These are phyloP conservation scores for Hibiscus mutabilis DNA, from an alignment of 345 rosid species.

Conservation along the genomic window DNA sequence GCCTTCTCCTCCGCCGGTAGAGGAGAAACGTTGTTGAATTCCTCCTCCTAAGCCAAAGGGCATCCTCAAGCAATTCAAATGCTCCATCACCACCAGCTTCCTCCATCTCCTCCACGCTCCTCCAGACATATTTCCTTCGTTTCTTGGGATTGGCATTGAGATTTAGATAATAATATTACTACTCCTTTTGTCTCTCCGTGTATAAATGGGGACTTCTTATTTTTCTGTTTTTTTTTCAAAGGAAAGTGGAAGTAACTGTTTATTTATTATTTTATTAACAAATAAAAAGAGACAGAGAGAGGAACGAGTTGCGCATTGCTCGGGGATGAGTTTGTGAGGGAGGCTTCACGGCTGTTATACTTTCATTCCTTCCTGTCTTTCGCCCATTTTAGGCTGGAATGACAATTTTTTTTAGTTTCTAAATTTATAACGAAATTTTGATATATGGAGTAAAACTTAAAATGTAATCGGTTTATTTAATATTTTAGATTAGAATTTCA, in stretches of 20 bases:
- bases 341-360: background rate
- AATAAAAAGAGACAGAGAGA: background rate
- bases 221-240: background rate
- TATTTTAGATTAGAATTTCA: too few species aligned
- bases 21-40: background rate
- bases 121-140: background rate
- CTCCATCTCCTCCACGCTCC: conserved; percentile 5
- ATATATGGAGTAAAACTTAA: too few species aligned
- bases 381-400: background rate
- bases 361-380: background rate
- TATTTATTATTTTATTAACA: too few species aligned
- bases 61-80: background rate
- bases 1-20: background rate
- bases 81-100: background rate
- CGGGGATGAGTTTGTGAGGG: background rate
- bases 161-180: background rate
- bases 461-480: too few species aligned
- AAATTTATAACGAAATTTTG: too few species aligned
- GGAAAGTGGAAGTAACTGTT: background rate
- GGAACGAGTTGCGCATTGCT: background rate
- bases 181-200: background rate
- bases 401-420: too few species aligned
- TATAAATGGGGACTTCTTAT: background rate
- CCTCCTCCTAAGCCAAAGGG: conserved; percentile 1
- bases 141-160: background rate